These are phyloP conservation scores for Croton setiger DNA, from an alignment of 441 rosid genomes.

Conservation along the genomic window DNA sequence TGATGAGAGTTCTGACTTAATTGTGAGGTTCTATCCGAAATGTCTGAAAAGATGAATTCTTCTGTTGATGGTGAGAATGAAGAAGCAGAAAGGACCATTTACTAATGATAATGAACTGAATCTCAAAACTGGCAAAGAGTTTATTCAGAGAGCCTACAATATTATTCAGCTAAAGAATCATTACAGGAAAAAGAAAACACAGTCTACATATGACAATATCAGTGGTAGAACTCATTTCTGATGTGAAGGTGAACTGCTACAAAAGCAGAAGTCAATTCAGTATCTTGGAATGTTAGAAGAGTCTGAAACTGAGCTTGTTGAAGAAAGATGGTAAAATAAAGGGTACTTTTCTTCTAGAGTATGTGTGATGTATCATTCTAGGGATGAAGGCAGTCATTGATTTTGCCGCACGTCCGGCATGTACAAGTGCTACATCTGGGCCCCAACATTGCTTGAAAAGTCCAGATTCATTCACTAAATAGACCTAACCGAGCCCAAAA, in stretches of 20 bases:
- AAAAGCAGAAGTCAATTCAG: constrained; percentile 2
- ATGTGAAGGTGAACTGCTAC: neutral
- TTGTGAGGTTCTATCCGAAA: constrained; percentile 29
- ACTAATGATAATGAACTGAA: constrained; percentile 16
- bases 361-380: too few relatives aligned
- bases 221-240: constrained; percentile 11
- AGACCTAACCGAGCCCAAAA: too few relatives aligned
- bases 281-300: constrained; percentile 17
- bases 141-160: constrained; percentile 19
- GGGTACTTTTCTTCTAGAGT: constrained; percentile 19
- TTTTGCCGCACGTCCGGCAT: too few relatives aligned
- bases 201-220: constrained; percentile 16
- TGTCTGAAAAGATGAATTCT: constrained; percentile 25
- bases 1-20: constrained; percentile 35
- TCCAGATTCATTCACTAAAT: too few relatives aligned
- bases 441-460: too few relatives aligned
- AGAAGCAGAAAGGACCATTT: constrained; percentile 17
- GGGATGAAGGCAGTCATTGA: too few relatives aligned
- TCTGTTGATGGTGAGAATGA: constrained; percentile 21
- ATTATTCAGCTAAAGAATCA: constrained; percentile 20
- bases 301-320: constrained; percentile 15
- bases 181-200: constrained; percentile 20
- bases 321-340: constrained; percentile 16
- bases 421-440: too few relatives aligned
- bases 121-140: constrained; percentile 19